phyloP scores from a whole-genome alignment of 441 rosid genomes.

The Populus hybrid region DNA sequence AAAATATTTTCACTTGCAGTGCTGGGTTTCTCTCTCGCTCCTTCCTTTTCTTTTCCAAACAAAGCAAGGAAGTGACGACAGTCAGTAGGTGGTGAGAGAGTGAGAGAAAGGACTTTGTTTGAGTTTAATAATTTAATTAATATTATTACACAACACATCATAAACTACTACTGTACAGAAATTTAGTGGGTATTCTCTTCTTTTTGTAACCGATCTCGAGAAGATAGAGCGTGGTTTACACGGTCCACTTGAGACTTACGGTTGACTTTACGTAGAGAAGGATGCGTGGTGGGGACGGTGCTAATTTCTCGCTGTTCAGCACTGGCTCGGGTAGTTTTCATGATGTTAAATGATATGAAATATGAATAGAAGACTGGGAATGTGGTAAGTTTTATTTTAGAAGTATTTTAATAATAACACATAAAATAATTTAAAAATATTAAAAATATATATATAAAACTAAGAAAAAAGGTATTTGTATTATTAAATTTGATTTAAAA shows the following conservation, averaged over 20 bases:
- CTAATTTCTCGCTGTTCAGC: neutral
- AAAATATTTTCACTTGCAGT: neutral
- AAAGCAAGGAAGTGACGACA: neutral
- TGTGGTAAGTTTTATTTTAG: no score
- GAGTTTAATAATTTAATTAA: neutral
- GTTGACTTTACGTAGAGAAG: neutral
- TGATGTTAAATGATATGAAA: constrained; percentile 11
- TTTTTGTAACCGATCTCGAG: neutral
- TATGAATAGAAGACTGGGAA: neutral
- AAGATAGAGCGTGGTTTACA: neutral
- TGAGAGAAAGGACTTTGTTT: neutral
- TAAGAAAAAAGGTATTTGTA: no score
- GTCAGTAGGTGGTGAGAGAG: neutral
- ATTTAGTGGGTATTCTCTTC: neutral
- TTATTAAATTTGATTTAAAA: no score
- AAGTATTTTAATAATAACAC: no score
- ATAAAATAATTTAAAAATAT: no score
- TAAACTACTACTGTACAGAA: neutral
- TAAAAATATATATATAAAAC: no score
- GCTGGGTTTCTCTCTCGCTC: constrained; percentile 5
- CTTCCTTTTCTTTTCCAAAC: neutral
- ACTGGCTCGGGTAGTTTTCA: constrained; percentile 21
- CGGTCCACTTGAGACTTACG: neutral
- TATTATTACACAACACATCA: neutral
- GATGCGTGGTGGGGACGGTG: neutral